phyloP scores from a whole-genome alignment of 345 rosid genomes.

The Hibiscus tridactylites region DNA sequence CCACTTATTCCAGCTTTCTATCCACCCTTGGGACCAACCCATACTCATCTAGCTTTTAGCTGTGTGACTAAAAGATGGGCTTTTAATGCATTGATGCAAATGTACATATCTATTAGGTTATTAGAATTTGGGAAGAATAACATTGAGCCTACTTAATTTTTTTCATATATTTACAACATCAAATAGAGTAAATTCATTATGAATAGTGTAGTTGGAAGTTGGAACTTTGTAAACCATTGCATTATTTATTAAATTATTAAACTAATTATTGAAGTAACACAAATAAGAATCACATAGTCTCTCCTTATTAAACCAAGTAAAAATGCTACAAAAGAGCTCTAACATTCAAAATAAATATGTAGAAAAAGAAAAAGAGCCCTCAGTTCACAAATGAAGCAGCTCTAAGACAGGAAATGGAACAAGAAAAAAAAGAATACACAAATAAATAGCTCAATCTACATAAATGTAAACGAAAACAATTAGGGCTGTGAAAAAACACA shows the following conservation, averaged over 20 bases:
- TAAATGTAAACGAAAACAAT: background rate
- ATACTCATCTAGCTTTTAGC: slow-evolving; percentile 10
- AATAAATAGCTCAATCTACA: slow-evolving; percentile 28
- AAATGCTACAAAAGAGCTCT: slow-evolving; percentile 22
- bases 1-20: slow-evolving; percentile 3
- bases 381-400: slow-evolving; percentile 27
- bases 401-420: slow-evolving; percentile 9
- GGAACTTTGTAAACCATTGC: background rate
- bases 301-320: slow-evolving; percentile 25
- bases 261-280: background rate
- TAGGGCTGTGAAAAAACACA: too few relatives aligned
- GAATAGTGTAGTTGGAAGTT: background rate
- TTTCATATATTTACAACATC: background rate
- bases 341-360: slow-evolving; percentile 15
- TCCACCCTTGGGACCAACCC: slow-evolving; percentile 1
- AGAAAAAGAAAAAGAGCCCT: background rate
- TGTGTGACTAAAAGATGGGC: background rate
- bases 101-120: background rate
- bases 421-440: slow-evolving; percentile 27
- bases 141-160: background rate
- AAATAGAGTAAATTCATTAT: background rate
- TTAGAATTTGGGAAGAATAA: background rate
- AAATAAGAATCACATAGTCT: slow-evolving; percentile 13
- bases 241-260: background rate
- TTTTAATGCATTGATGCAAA: background rate